phyloP scores from a whole-genome alignment of 2,329 filamentous ascomycete species.

The Metarhizium sp. region DNA sequence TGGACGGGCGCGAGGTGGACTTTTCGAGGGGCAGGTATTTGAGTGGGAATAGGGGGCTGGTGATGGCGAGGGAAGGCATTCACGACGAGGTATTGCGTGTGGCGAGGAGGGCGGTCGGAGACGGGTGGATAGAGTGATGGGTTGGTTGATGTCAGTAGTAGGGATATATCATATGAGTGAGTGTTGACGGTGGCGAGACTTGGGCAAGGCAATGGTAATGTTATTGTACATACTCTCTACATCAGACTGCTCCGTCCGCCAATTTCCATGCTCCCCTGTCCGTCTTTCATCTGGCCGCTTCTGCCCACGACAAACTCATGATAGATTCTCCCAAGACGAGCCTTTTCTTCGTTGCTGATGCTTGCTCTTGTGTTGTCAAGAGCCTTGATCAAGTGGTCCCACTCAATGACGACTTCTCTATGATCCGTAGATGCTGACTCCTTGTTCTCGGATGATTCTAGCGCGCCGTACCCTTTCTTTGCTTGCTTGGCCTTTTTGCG shows the following conservation, averaged over 20 bases:
- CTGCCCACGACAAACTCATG: constrained; percentile 84
- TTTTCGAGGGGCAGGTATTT: constrained; percentile 26
- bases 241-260: constrained; percentile 90
- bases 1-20: constrained; percentile 25
- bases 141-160: neutral
- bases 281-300: constrained; percentile 91
- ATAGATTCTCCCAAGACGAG: constrained; percentile 72
- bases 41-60: constrained; percentile 23
- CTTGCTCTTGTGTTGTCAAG: constrained; percentile 70
- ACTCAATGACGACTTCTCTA: constrained; percentile 70
- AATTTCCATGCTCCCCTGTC: constrained; percentile 84
- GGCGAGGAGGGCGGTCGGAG: constrained; percentile 11
- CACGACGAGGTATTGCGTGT: constrained; percentile 30
- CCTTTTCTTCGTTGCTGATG: constrained; percentile 70
- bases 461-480: constrained; percentile 15
- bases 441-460: constrained; percentile 11
- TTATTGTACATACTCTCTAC: constrained; percentile 35
- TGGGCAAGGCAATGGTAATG: neutral
- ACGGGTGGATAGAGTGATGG: neutral
- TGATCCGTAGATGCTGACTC: constrained; percentile 22
- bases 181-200: too few species aligned
- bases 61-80: constrained; percentile 31
- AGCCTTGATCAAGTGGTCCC: constrained; percentile 73
- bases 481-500: constrained; percentile 39
- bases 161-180: too few species aligned